Percentiles rank a stretch among this genome's conserved stretches.
Evolutionary conservation across 371 early-diverging fungal species (phyloP).

Genomic region (Mortierella sp.): DNA sequence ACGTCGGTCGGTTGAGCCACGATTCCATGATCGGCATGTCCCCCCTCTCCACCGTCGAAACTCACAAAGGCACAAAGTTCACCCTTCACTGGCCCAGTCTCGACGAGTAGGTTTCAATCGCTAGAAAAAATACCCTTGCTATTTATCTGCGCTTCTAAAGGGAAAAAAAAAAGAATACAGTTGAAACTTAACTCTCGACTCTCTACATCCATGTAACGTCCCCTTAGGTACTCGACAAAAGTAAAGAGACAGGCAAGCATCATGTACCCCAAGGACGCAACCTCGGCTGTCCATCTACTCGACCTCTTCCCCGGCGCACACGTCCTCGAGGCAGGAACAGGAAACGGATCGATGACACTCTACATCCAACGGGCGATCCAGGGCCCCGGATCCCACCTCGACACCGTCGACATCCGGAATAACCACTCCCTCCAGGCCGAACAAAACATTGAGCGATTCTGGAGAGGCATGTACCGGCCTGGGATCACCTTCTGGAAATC

Average conservation of each 20-base stretch:
- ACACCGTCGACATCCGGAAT: conserved; percentile 74
- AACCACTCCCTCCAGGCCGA: conserved; percentile 67
- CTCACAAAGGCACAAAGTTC: conserved; percentile 64
- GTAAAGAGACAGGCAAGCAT: conserved; percentile 77
- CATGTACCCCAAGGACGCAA: conserved; percentile 84
- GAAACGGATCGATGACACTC: conserved; percentile 79
- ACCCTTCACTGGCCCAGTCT: conserved; percentile 79
- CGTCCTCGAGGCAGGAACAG: conserved; percentile 83
- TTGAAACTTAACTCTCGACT: background rate
- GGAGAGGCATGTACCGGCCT: conserved; percentile 67
- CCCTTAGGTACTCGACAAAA: conserved; percentile 65
- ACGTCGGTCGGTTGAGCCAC: conserved; percentile 66
- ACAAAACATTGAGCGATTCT: conserved; percentile 66
- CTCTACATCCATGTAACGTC: no score
- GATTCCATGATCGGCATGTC: conserved; percentile 63
- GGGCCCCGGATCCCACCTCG: conserved; percentile 57
- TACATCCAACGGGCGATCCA: conserved; percentile 76
- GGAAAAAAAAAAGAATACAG: background rate
- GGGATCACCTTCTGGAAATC: conserved; percentile 68
- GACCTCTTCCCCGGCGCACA: conserved; percentile 75
- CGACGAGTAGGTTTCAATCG: conserved; percentile 68
- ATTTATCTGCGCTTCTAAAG: background rate
- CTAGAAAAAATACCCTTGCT: background rate
- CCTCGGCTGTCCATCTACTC: conserved; percentile 67
- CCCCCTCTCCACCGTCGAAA: conserved; percentile 63